phyloP scores from a whole-genome alignment of 108 stramenopile species.

The Craspedostauros australis region DNA sequence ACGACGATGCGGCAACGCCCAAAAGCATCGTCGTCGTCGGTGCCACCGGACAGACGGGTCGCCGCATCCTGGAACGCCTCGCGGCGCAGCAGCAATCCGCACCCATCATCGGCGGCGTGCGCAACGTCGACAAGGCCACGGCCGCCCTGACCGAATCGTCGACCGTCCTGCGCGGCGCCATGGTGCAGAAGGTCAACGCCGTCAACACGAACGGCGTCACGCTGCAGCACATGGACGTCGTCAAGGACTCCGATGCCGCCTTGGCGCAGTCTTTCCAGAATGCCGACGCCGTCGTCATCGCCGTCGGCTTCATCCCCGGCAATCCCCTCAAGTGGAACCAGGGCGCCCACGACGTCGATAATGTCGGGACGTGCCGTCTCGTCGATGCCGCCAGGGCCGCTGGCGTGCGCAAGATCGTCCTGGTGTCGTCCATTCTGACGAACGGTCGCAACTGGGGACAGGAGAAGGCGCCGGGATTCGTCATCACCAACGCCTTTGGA shows the following conservation, averaged over 20 bases:
- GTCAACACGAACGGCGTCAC: conserved; percentile 41
- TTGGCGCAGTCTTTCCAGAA: conserved; percentile 42
- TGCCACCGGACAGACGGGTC: conserved; percentile 79
- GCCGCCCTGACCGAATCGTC: conserved; percentile 45
- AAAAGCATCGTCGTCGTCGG: conserved; percentile 75
- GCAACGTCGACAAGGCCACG: conserved; percentile 66
- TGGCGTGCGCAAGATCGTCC: conserved; percentile 70
- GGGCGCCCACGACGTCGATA: conserved; percentile 77
- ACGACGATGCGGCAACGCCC: background rate
- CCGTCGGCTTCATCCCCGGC: conserved; percentile 68
- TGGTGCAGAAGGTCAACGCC: conserved; percentile 59
- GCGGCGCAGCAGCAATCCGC: conserved; percentile 19
- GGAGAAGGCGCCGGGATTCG: conserved; percentile 76
- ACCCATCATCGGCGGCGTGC: conserved; percentile 59
- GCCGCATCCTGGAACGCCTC: conserved; percentile 64
- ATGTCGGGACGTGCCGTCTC: conserved; percentile 66
- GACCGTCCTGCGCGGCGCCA: conserved; percentile 67
- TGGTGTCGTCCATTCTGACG: conserved; percentile 73
- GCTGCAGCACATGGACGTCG: conserved; percentile 54
- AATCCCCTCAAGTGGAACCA: conserved; percentile 74
- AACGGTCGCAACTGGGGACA: conserved; percentile 76
- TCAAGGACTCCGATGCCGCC: conserved; percentile 42
- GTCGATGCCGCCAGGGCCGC: conserved; percentile 75
- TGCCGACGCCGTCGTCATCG: conserved; percentile 66
- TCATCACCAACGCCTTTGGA: conserved; percentile 79